A percentile compares a stretch with the other conserved stretches of the same genome.
These are phyloP conservation scores for Gillenia trifoliata DNA, from an alignment of 306 rosid species.

Conservation along the genomic window DNA sequence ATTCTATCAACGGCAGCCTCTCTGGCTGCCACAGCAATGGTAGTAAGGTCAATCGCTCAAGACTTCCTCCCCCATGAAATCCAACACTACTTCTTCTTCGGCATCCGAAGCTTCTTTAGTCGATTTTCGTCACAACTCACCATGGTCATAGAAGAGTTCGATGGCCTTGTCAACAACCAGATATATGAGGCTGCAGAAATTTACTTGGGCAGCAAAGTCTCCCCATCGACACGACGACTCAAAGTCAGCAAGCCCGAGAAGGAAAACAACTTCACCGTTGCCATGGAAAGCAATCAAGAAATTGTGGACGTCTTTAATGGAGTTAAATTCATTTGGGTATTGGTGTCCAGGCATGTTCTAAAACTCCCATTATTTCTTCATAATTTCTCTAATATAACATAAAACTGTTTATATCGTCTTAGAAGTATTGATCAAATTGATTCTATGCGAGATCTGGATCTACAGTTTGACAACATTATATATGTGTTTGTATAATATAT, in stretches of 20 bases:
- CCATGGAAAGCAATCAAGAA: constrained; percentile 44
- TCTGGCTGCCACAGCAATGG: constrained; percentile 49
- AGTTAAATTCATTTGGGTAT: constrained; percentile 45
- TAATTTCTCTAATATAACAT: too few relatives aligned
- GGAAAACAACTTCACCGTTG: constrained; percentile 26
- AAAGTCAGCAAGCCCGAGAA: constrained; percentile 43
- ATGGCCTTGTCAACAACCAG: constrained; percentile 53
- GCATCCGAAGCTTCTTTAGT: constrained; percentile 15
- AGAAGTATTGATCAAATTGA: too few relatives aligned
- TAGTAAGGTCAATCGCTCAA: constrained; percentile 41
- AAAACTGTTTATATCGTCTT: background rate
- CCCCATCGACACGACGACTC: constrained; percentile 42
- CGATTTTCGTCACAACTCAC: constrained; percentile 53
- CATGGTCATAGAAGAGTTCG: constrained; percentile 58
- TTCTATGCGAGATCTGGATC: too few relatives aligned
- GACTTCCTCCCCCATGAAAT: constrained; percentile 55
- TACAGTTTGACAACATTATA: background rate
- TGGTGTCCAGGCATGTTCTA: constrained; percentile 19
- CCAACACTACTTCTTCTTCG: constrained; percentile 19
- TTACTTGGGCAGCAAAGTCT: constrained; percentile 46
- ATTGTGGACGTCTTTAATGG: constrained; percentile 44
- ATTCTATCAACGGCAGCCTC: constrained; percentile 55
- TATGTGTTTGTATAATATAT: too few relatives aligned
- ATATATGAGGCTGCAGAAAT: constrained; percentile 57
- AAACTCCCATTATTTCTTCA: background rate